These are phyloP conservation scores for Tolypocladium sp. DNA, from an alignment of 2,329 filamentous ascomycete species.

Conservation along the genomic window DNA sequence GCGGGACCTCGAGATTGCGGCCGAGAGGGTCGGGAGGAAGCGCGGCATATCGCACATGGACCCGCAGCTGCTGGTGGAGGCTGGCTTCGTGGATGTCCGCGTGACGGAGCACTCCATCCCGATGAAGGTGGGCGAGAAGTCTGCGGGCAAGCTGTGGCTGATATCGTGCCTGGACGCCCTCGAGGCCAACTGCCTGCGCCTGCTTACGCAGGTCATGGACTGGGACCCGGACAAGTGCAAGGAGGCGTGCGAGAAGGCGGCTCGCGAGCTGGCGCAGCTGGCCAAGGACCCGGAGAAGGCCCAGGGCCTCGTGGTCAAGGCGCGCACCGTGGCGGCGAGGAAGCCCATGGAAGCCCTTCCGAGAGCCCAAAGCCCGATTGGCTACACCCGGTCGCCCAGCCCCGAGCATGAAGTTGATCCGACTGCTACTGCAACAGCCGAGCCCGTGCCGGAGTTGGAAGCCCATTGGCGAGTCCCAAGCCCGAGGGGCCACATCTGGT, in stretches of 20 bases:
- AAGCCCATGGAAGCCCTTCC: conserved; percentile 30
- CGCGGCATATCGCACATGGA: conserved; percentile 36
- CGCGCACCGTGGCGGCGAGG: conserved; percentile 38
- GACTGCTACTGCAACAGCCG: background rate
- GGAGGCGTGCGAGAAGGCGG: conserved; percentile 34
- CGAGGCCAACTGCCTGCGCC: conserved; percentile 38
- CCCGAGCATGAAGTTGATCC: too few species aligned
- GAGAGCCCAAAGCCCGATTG: background rate
- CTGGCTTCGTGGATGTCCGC: conserved; percentile 43
- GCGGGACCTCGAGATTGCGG: conserved; percentile 32
- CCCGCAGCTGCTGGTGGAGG: conserved; percentile 31
- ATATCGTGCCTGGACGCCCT: conserved; percentile 40
- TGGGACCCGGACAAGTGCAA: conserved; percentile 42
- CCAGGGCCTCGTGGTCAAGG: conserved; percentile 34
- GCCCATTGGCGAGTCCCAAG: background rate
- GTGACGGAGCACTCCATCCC: conserved; percentile 39
- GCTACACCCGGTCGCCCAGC: background rate
- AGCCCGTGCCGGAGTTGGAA: conserved; percentile 6
- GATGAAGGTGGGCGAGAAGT: conserved; percentile 33
- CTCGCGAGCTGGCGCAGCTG: conserved; percentile 37
- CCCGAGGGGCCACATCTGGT: background rate
- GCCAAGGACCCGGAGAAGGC: conserved; percentile 35
- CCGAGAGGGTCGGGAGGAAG: conserved; percentile 34
- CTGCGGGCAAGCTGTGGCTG: conserved; percentile 44
- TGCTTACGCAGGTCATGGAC: conserved; percentile 42